A percentile compares a stretch with the other conserved stretches of the same genome.
phyloP scores from a whole-genome alignment of 768 basidiomycete species.

The Tubosaeta sp. region DNA sequence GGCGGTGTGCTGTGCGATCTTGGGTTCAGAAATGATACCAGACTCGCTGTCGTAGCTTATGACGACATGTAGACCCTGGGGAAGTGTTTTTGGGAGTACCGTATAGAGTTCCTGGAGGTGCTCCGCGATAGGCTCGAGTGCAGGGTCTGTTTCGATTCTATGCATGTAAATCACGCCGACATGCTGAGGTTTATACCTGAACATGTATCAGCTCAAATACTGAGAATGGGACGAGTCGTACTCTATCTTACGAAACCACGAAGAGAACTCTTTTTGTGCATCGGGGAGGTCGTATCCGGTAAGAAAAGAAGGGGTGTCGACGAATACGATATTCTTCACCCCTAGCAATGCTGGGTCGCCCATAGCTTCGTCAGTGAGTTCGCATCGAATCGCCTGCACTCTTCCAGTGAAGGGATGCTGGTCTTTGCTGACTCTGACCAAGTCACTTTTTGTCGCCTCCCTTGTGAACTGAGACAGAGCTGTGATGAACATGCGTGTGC shows the following conservation, averaged over 20 bases:
- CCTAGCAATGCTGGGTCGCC: neutral
- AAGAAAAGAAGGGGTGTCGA: constrained; percentile 21
- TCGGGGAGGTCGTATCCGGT: constrained; percentile 7
- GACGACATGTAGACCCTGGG: constrained; percentile 6
- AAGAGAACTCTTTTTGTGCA: constrained; percentile 1
- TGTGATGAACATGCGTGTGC: neutral
- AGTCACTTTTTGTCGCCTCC: constrained; percentile 3
- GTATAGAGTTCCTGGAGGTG: constrained; percentile 6
- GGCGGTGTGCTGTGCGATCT: neutral
- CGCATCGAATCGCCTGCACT: constrained; percentile 10
- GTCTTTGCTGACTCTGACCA: neutral
- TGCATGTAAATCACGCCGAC: constrained; percentile 18
- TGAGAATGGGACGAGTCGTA: neutral
- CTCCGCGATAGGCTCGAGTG: neutral
- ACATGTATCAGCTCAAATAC: neutral
- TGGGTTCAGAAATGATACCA: neutral
- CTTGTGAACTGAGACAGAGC: constrained; percentile 8
- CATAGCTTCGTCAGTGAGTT: constrained; percentile 9
- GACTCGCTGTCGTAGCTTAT: constrained; percentile 12
- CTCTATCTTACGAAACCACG: constrained; percentile 3
- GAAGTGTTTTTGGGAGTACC: neutral
- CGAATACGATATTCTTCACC: constrained; percentile 12
- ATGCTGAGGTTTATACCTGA: constrained; percentile 5
- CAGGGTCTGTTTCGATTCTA: constrained; percentile 15
- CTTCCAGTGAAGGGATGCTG: constrained; percentile 3